Base-by-base conservation (phyloP, 192 early-diverging fungal species). In the Dissophora globulifera region DNA sequence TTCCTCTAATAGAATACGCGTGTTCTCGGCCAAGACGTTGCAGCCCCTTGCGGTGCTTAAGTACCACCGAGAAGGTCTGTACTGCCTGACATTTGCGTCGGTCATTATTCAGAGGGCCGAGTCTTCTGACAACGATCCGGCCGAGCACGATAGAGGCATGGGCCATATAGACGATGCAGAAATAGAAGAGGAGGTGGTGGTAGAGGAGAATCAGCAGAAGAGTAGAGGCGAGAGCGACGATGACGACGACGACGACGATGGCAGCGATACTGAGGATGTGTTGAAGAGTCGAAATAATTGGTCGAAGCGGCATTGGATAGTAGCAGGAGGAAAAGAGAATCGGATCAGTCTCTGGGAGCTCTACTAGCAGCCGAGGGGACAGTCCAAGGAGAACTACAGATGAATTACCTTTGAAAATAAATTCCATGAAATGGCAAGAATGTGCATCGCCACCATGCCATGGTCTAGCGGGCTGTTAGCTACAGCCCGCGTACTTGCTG, bases 281-380 rank as follows among this genome's bases (percentile, higher is more conserved):
- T 26, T 67, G 26, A 46, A 47, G 20, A 29, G 16, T 9, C 43
- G 62, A 50, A 27, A 43, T 3, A 13, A 47, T 23, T 64, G 66
- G 64, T 50, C 42, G 8, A 50, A 17, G 20, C 43, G 68, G 23
- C 74, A 82, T 60, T 82, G 70, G 65, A 50, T 82, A 29, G 68
- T 66, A 29, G 74, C 49, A 7, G 74, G 63, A 47, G 74, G 80
- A 7, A 81, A 81, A 41, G 80, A 81, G 55, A 30, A 60, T 17
- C 52, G 74, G 47, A 59, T 81, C 11, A 81, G 80, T 46, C 40
- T 81, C 22, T 81, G 80, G 80, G 62, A 81, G 32, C 70, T 81
- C n/a, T 81, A 81, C 49, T 81, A 52, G 62, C n/a, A n/a, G n/a
- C n/a, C n/a, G n/a, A n/a, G n/a, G n/a, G n/a, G n/a, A n/a, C n/a